Conservation (phyloP, 2,329 filamentous ascomycete species). For the Aureobasidium sp. region DNA sequence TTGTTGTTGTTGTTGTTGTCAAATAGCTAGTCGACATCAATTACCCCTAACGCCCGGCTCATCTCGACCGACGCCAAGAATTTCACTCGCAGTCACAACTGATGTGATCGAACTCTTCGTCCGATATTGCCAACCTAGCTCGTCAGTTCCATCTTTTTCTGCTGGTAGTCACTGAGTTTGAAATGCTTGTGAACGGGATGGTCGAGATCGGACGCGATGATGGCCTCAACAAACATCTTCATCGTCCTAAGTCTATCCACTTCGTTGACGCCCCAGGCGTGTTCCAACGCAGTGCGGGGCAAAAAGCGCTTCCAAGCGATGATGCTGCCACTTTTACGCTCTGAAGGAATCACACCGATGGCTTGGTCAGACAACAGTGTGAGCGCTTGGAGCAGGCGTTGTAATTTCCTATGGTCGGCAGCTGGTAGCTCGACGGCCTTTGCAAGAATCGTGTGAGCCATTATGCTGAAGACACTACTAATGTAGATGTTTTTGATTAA, state of each 20-base stretch:
- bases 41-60: too few relatives aligned
- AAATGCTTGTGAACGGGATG: neutral
- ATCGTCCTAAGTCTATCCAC: neutral
- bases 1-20: too few relatives aligned
- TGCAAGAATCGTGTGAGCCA: too few relatives aligned
- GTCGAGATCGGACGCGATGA: neutral
- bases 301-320: too few relatives aligned
- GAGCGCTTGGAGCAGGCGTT: too few relatives aligned
- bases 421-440: too few relatives aligned
- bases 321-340: too few relatives aligned
- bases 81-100: neutral
- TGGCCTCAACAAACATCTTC: neutral
- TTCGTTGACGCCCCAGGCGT: neutral
- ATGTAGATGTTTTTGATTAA: neutral
- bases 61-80: neutral
- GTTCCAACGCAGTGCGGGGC: neutral
- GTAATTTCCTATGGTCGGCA: too few relatives aligned
- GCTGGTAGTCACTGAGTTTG: neutral
- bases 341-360: too few relatives aligned
- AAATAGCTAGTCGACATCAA: too few relatives aligned
- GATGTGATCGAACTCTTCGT: neutral
- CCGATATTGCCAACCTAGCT: neutral
- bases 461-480: neutral
- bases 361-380: too few relatives aligned
- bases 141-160: neutral